A percentile compares a stretch with the other conserved stretches of the same genome.
Conservation (phyloP, 257 asterid genomes). For the Rubia yunnanensis region DNA sequence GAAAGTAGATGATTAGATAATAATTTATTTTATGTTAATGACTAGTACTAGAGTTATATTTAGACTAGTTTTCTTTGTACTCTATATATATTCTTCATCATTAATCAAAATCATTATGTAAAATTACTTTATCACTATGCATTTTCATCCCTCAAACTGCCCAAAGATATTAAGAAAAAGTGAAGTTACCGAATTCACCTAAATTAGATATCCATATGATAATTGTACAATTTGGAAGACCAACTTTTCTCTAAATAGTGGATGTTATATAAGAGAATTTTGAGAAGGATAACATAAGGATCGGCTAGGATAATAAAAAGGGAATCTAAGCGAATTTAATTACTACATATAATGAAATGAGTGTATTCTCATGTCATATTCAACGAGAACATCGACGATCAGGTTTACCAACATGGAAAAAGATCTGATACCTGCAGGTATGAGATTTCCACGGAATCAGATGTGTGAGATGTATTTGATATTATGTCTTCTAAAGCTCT, state of each 20-base stretch:
- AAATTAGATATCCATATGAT: not conserved
- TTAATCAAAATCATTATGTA: no score
- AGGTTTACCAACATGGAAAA: not conserved
- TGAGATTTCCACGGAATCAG: conserved; percentile 71
- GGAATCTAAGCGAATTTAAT: not conserved
- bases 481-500: conserved; percentile 81
- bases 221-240: not conserved
- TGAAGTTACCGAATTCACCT: not conserved
- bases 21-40: no score
- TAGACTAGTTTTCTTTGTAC: no score
- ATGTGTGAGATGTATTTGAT: conserved; percentile 33
- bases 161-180: not conserved
- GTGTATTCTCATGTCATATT: not conserved
- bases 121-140: no score
- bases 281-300: not conserved
- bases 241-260: not conserved
- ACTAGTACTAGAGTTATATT: no score
- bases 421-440: conserved; percentile 59
- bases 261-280: not conserved
- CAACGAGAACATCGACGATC: not conserved
- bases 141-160: not conserved
- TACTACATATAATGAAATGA: not conserved
- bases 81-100: no score
- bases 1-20: no score
- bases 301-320: not conserved